Conservation (phyloP, 2,329 filamentous ascomycete species). For the Fonsecaea monophora region DNA sequence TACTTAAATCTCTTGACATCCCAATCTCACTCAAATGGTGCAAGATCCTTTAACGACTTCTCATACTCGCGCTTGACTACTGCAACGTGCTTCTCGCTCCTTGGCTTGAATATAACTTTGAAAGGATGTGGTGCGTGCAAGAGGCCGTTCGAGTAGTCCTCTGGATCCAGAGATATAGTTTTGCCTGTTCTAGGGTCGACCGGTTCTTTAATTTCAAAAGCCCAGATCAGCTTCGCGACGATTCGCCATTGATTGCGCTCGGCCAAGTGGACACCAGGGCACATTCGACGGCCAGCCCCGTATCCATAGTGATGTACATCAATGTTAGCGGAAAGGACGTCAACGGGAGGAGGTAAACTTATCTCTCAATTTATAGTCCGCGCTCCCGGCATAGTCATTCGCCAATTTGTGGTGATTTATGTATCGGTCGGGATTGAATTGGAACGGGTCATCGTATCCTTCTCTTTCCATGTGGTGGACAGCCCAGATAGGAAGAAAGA, state of each 20-base stretch:
- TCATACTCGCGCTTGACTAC: neutral
- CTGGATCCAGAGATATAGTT: constrained; percentile 5
- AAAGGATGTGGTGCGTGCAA: constrained; percentile 7
- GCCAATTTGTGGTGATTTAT: constrained; percentile 19
- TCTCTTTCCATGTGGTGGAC: constrained; percentile 20
- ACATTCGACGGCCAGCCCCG: constrained; percentile 12
- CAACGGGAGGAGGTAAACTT: neutral
- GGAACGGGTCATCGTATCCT: constrained; percentile 8
- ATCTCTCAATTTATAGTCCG: neutral
- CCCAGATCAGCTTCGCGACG: constrained; percentile 2
- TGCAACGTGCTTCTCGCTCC: constrained; percentile 3
- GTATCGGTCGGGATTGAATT: constrained; percentile 24
- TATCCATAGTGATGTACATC: constrained; percentile 4
- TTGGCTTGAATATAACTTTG: constrained; percentile 10
- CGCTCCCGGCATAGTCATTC: constrained; percentile 7
- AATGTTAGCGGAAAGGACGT: neutral
- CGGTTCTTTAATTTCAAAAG: constrained; percentile 8
- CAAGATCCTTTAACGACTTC: neutral
- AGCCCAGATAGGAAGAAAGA: constrained; percentile 39
- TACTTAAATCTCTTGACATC: neutral
- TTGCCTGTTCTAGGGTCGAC: constrained; percentile 6
- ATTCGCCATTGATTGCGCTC: constrained; percentile 6
- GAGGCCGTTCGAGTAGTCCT: constrained; percentile 14
- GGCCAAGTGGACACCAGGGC: constrained; percentile 16
- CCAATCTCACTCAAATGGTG: constrained; percentile 2